phyloP scores from a whole-genome alignment of 2,329 filamentous ascomycete genomes.

The Basipetospora chlamydospora region DNA sequence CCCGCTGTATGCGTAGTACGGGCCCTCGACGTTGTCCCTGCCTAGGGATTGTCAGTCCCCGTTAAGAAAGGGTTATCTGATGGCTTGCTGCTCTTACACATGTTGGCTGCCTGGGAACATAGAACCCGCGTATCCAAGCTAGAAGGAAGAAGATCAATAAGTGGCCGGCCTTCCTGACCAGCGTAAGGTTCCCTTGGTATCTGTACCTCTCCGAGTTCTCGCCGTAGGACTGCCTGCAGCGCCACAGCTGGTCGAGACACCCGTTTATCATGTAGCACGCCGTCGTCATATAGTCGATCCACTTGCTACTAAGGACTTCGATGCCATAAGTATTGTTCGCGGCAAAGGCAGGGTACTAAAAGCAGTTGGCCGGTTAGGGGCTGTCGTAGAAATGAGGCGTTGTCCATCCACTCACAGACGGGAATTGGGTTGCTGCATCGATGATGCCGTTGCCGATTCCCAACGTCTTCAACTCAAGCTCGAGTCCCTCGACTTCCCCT shows the following conservation, averaged over 20 bases:
- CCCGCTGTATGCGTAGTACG: conserved; percentile 27
- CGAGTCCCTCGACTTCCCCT: conserved; percentile 38
- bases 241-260: conserved; percentile 30
- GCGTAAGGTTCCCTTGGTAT: no score
- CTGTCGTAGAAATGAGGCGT: no score
- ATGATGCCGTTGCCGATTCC: conserved; percentile 3
- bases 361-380: no score
- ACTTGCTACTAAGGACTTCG: conserved; percentile 10
- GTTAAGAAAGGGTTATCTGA: no score
- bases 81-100: conserved; percentile 19
- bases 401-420: conserved; percentile 1
- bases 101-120: conserved; percentile 35
- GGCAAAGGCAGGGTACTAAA: conserved; percentile 16
- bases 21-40: conserved; percentile 37
- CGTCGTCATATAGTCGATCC: conserved; percentile 7
- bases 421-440: conserved; percentile 3
- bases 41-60: conserved; percentile 12
- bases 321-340: conserved; percentile 35
- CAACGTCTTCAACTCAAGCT: conserved; percentile 28
- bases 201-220: not conserved
- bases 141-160: not conserved
- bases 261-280: conserved; percentile 19
- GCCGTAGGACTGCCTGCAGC: conserved; percentile 5
- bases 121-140: conserved; percentile 3
- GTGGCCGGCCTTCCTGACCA: no score